A percentile compares a stretch with the other conserved stretches of the same genome.
phyloP scores from a whole-genome alignment of 2,329 filamentous ascomycete species.

The Sporothrix brunneoviolacea region DNA sequence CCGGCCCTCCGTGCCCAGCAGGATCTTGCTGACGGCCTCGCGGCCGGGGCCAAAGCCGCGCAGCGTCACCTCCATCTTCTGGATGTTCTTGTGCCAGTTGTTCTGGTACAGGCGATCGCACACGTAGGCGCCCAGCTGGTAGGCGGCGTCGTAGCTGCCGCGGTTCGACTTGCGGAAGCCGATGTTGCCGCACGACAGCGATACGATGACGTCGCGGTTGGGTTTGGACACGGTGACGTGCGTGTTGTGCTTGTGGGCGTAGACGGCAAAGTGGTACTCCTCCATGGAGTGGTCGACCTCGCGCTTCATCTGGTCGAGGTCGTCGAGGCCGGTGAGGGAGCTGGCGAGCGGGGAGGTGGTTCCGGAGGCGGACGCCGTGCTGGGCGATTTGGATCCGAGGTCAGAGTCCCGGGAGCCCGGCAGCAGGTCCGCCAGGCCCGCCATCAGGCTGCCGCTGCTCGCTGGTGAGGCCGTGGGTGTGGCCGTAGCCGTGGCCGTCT shows the following conservation, averaged over 20 bases:
- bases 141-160: conserved; percentile 82
- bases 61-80: conserved; percentile 70
- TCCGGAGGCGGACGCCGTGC: not conserved
- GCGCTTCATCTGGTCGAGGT: conserved; percentile 17
- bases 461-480: not conserved
- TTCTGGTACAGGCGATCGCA: conserved; percentile 79
- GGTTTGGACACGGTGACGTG: conserved; percentile 86
- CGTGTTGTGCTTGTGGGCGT: conserved; percentile 85
- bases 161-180: conserved; percentile 82
- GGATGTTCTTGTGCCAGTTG: conserved; percentile 69
- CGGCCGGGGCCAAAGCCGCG: conserved; percentile 81
- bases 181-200: conserved; percentile 75
- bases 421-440: conserved; percentile 18
- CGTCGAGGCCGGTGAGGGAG: conserved; percentile 5
- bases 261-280: conserved; percentile 82
- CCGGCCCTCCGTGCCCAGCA: conserved; percentile 79
- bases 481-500: not conserved
- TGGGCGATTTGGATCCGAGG: no score
- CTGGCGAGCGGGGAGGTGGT: not conserved
- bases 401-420: not conserved
- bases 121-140: conserved; percentile 79
- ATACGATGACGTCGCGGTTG: conserved; percentile 70
- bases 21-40: conserved; percentile 82
- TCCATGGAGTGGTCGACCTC: conserved; percentile 29
- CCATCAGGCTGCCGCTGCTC: conserved; percentile 16